Conservation (phyloP, 1,284 basidiomycete genomes). For the Anthracocystis setariae region DNA sequence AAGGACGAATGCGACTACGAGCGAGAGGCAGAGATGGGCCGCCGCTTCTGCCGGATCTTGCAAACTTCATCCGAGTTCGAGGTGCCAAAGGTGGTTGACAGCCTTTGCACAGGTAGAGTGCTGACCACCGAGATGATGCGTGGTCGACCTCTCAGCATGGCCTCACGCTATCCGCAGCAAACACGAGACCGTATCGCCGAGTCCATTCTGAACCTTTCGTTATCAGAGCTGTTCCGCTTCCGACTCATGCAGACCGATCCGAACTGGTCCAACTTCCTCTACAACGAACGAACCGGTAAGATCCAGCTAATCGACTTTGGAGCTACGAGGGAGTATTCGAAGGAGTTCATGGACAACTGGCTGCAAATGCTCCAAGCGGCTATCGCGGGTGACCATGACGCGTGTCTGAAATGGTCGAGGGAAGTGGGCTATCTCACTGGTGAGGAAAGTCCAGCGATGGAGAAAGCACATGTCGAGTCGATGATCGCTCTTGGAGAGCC, state of each 20-base stretch:
- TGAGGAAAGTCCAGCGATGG: slow-evolving; percentile 87
- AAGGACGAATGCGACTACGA: slow-evolving; percentile 92
- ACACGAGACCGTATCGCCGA: slow-evolving; percentile 86
- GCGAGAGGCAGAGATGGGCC: slow-evolving; percentile 83
- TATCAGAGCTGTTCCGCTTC: slow-evolving; percentile 90
- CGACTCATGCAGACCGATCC: slow-evolving; percentile 98
- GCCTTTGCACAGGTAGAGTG: slow-evolving; percentile 81
- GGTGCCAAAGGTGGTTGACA: slow-evolving; percentile 82
- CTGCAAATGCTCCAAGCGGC: slow-evolving; percentile 82
- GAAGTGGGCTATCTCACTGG: slow-evolving; percentile 90
- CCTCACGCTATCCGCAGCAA: slow-evolving; percentile 74
- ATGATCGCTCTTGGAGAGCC: slow-evolving; percentile 81
- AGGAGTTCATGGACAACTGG: slow-evolving; percentile 90
- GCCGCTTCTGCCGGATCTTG: slow-evolving; percentile 72
- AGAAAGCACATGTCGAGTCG: slow-evolving; percentile 85
- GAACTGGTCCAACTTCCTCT: slow-evolving; percentile 98
- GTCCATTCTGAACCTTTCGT: slow-evolving; percentile 83
- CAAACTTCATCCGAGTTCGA: slow-evolving; percentile 73
- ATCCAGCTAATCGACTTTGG: slow-evolving; percentile 96
- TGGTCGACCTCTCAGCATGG: slow-evolving; percentile 80
- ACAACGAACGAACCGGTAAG: slow-evolving; percentile 73
- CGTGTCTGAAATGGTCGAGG: slow-evolving; percentile 79
- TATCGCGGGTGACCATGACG: slow-evolving; percentile 76
- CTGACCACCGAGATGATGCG: slow-evolving; percentile 89
- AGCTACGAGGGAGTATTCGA: slow-evolving; percentile 86